These are phyloP conservation scores for Brasilioporus rufonigricans DNA, from an alignment of 768 basidiomycete genomes.

Conservation along the genomic window DNA sequence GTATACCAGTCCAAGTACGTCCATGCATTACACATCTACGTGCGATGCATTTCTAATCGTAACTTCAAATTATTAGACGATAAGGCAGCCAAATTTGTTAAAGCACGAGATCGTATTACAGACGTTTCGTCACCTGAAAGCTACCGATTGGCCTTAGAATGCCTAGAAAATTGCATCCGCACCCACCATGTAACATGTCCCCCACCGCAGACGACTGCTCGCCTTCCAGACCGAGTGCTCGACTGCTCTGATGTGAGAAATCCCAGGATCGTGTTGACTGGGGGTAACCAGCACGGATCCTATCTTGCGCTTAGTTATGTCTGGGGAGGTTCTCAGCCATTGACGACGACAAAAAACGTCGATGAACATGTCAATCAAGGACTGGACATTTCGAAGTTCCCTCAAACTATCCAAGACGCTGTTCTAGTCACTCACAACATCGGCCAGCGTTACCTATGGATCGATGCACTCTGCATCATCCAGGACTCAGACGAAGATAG, in stretches of 20 bases:
- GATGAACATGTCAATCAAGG: background rate
- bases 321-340: background rate
- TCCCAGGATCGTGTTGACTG: background rate
- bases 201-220: background rate
- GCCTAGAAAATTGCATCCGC: background rate
- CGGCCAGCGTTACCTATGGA: background rate
- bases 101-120: conserved; percentile 2
- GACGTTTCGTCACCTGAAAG: background rate
- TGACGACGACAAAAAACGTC: background rate
- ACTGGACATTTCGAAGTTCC: background rate
- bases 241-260: background rate
- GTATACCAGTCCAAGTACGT: background rate
- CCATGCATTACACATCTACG: background rate
- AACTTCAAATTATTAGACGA: background rate
- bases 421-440: background rate
- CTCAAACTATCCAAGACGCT: background rate
- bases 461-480: conserved; percentile 1
- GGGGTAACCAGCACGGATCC: background rate
- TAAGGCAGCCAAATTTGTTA: background rate
- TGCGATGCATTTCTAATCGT: background rate
- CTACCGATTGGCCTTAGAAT: background rate
- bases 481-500: conserved; percentile 1
- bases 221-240: background rate
- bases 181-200: background rate
- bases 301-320: background rate